Conservation (phyloP, 352 stramenopile species). For the Phytophthora foliorum region DNA sequence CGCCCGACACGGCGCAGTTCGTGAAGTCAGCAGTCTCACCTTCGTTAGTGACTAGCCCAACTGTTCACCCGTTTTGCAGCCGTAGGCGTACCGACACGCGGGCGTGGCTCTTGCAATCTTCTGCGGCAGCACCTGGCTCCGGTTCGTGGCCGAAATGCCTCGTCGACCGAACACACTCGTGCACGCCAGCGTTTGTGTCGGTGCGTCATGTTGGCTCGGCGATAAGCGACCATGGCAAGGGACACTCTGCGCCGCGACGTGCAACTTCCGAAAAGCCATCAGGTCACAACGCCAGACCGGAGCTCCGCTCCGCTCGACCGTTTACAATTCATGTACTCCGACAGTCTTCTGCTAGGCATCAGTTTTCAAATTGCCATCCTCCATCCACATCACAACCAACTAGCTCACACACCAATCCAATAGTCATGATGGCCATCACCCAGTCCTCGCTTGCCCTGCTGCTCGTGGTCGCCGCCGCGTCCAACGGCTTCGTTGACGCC, state of each 20-base stretch:
- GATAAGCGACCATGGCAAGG: slow-evolving; percentile 18
- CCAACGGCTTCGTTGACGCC: slow-evolving; percentile 12
- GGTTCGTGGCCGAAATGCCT: slow-evolving; percentile 22
- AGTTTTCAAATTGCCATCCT: slow-evolving; percentile 20
- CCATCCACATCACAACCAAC: slow-evolving; percentile 1
- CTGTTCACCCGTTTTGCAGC: slow-evolving; percentile 14
- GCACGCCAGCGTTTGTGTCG: slow-evolving; percentile 19
- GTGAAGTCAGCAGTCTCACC: slow-evolving; percentile 11
- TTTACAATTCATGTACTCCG: neutral
- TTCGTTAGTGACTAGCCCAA: slow-evolving; percentile 11
- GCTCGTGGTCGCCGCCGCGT: slow-evolving; percentile 24
- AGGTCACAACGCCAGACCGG: slow-evolving; percentile 17
- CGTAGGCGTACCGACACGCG: slow-evolving; percentile 11
- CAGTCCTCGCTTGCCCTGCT: slow-evolving; percentile 34
- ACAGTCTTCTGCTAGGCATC: neutral
- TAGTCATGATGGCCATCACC: slow-evolving; percentile 23
- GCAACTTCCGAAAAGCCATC: slow-evolving; percentile 15
- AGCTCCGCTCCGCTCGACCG: slow-evolving; percentile 12
- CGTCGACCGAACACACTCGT: slow-evolving; percentile 20
- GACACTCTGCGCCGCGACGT: slow-evolving; percentile 19
- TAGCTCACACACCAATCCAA: slow-evolving; percentile 1
- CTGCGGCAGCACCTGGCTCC: slow-evolving; percentile 25
- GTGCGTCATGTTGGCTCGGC: slow-evolving; percentile 3
- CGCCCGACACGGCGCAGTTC: slow-evolving; percentile 8
- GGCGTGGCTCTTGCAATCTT: slow-evolving; percentile 27